Evolutionary conservation across 371 early-diverging fungal genomes (phyloP).

Genomic region (Rhizopus stolonifer): DNA sequence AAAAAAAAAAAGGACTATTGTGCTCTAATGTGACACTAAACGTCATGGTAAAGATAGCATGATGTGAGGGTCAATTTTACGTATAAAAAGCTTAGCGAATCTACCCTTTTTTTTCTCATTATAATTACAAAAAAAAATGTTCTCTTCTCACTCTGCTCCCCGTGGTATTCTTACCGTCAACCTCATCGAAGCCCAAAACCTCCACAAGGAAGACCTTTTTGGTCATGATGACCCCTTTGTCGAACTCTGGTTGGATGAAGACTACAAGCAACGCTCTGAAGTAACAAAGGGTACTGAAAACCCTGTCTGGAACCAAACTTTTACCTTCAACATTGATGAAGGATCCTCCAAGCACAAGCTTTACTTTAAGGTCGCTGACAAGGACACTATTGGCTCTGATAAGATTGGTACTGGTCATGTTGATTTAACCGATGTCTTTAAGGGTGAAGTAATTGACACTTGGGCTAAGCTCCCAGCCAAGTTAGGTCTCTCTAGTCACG

Average conservation of each 20-base stretch:
- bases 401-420: slow-evolving; percentile 34
- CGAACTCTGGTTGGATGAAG: slow-evolving; percentile 41
- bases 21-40: too few relatives aligned
- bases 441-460: slow-evolving; percentile 29
- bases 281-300: slow-evolving; percentile 28
- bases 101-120: not conserved
- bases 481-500: slow-evolving; percentile 41
- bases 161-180: slow-evolving; percentile 37
- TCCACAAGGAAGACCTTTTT: slow-evolving; percentile 32
- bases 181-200: slow-evolving; percentile 36
- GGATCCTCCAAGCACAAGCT: slow-evolving; percentile 34
- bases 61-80: too few relatives aligned
- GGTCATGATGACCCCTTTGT: slow-evolving; percentile 40
- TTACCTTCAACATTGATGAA: slow-evolving; percentile 35
- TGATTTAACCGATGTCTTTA: slow-evolving; percentile 29
- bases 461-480: slow-evolving; percentile 44
- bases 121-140: slow-evolving; percentile 8
- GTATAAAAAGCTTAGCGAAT: not conserved
- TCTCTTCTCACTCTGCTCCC: slow-evolving; percentile 26
- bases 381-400: slow-evolving; percentile 32
- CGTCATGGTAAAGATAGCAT: not conserved
- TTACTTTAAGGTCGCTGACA: slow-evolving; percentile 37
- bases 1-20: not conserved
- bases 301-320: slow-evolving; percentile 46
- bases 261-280: slow-evolving; percentile 41